Evolutionary conservation across 108 stramenopile species (phyloP).

Genomic region (Pseudonitzschia delicatissima): DNA sequence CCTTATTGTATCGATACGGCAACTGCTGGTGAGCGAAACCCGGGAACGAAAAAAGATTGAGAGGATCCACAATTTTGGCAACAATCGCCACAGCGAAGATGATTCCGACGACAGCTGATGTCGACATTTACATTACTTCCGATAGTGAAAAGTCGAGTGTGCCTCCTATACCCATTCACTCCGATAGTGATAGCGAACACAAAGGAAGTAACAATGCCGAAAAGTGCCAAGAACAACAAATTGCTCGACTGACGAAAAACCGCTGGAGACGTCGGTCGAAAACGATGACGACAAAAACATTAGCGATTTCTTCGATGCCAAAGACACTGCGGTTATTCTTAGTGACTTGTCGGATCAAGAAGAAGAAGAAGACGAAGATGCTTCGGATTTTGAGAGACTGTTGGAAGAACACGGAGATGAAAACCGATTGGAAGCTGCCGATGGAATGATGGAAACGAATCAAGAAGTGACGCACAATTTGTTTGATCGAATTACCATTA

Average conservation of each 20-base stretch:
- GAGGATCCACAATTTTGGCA: background rate
- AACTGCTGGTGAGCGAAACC: slow-evolving; percentile 7
- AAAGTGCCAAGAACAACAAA: too few species aligned
- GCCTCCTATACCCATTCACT: too few species aligned
- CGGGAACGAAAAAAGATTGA: background rate
- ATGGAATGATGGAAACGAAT: slow-evolving; percentile 14
- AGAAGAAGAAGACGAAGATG: background rate
- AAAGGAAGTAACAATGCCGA: too few species aligned
- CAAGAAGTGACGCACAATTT: background rate
- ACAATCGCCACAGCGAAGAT: background rate
- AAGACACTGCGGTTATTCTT: too few species aligned
- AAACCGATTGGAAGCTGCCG: background rate
- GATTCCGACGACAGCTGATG: background rate
- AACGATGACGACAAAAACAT: background rate
- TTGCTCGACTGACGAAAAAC: too few species aligned
- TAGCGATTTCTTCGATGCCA: slow-evolving; percentile 11
- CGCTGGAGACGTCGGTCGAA: too few species aligned
- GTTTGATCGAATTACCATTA: slow-evolving; percentile 20
- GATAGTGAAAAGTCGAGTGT: too few species aligned
- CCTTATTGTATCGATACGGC: slow-evolving; percentile 33
- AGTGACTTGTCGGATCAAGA: background rate
- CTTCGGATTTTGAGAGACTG: background rate
- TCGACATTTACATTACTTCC: too few species aligned
- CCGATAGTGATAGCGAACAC: too few species aligned
- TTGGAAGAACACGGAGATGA: background rate